A percentile compares a stretch with the other conserved stretches of the same genome.
phyloP scores from a whole-genome alignment of 345 rosid species.

The Pugionium cornutum region DNA sequence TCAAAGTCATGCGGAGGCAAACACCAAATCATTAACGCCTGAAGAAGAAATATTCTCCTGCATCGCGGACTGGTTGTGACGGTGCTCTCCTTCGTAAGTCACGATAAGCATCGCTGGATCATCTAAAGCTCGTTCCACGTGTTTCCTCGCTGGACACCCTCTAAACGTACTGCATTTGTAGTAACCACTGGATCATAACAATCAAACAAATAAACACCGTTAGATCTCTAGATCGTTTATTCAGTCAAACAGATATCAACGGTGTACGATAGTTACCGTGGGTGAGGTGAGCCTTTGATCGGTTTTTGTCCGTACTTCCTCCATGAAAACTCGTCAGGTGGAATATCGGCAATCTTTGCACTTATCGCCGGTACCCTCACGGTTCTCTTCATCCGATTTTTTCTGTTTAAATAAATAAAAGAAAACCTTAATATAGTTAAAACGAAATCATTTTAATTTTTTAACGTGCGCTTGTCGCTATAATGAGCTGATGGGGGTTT shows the following conservation, averaged over 20 bases:
- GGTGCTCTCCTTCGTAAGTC: slow-evolving; percentile 93
- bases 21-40: slow-evolving; percentile 47
- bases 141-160: slow-evolving; percentile 96
- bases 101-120: slow-evolving; percentile 89
- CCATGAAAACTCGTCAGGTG: slow-evolving; percentile 87
- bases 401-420: slow-evolving; percentile 39
- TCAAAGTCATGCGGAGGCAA: slow-evolving; percentile 48
- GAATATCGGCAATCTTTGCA: slow-evolving; percentile 81
- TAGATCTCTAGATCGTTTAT: slow-evolving; percentile 4
- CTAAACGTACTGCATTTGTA: slow-evolving; percentile 85
- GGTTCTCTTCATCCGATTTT: slow-evolving; percentile 69
- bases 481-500: no score
- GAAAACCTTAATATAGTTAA: neutral
- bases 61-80: slow-evolving; percentile 55
- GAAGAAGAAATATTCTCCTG: slow-evolving; percentile 49
- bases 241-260: slow-evolving; percentile 1
- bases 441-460: neutral
- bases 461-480: slow-evolving; percentile 4
- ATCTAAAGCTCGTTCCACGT: slow-evolving; percentile 87
- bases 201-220: slow-evolving; percentile 10
- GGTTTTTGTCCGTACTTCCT: slow-evolving; percentile 97
- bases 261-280: slow-evolving; percentile 57
- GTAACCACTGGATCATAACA: slow-evolving; percentile 61
- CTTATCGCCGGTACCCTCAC: slow-evolving; percentile 82
- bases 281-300: slow-evolving; percentile 89